Percentiles rank a stretch among this genome's conserved stretches.
phyloP scores from a whole-genome alignment of 306 rosid species.

The Luffa acutangula region DNA sequence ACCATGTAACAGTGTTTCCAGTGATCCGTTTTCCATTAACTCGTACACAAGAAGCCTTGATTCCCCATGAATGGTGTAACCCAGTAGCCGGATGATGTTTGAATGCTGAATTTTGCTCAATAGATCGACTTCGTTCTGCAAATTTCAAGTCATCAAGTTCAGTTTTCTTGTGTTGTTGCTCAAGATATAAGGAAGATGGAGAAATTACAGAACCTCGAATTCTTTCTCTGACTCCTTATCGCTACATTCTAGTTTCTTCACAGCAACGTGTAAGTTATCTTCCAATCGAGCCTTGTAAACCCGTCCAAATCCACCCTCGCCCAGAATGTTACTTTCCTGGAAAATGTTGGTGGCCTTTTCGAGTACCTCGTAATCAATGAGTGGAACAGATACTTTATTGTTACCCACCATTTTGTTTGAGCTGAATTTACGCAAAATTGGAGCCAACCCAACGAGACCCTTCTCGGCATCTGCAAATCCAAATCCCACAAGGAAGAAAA shows the following conservation, averaged over 20 bases:
- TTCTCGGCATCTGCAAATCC: conserved; percentile 53
- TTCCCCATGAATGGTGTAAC: conserved; percentile 48
- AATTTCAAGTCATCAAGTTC: conserved; percentile 8
- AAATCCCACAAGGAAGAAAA: neutral
- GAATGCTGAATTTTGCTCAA: conserved; percentile 71
- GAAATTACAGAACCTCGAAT: conserved; percentile 45
- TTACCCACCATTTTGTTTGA: conserved; percentile 40
- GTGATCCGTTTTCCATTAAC: conserved; percentile 80
- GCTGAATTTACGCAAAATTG: conserved; percentile 43
- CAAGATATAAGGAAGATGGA: neutral
- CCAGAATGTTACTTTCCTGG: conserved; percentile 56
- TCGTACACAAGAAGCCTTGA: conserved; percentile 61
- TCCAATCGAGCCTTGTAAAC: conserved; percentile 82
- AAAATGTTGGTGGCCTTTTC: conserved; percentile 62
- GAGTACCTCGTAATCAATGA: conserved; percentile 56
- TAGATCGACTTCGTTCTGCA: conserved; percentile 84
- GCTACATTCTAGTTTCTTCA: conserved; percentile 58
- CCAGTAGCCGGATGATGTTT: conserved; percentile 60
- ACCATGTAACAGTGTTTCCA: conserved; percentile 86
- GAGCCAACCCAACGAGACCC: conserved; percentile 31
- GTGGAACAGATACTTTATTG: conserved; percentile 43
- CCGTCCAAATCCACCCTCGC: conserved; percentile 87
- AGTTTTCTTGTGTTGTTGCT: neutral
- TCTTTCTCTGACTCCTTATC: conserved; percentile 58
- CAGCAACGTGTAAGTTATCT: conserved; percentile 59